A percentile compares a stretch with the other conserved stretches of the same genome.
Evolutionary conservation across 176 grass and related monocot species (phyloP).

Genomic region (Eragrostis curvula): DNA sequence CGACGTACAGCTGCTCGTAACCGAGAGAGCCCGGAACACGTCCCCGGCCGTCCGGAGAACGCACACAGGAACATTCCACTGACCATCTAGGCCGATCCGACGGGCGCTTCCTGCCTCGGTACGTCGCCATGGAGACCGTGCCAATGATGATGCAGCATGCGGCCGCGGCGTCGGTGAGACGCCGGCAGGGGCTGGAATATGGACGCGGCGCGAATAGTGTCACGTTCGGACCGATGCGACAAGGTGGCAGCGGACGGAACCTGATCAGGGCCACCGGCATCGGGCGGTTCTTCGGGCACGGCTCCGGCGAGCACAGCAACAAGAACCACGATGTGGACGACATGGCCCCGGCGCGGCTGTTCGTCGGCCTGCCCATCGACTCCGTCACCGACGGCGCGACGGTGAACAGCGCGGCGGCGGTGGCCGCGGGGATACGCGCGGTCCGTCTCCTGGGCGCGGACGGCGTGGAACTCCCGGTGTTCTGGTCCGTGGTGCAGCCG

Average conservation of each 20-base stretch:
- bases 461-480: constrained; percentile 89
- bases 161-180: constrained; percentile 17
- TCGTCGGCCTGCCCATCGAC: constrained; percentile 81
- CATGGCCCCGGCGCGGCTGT: constrained; percentile 44
- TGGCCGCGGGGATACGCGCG: constrained; percentile 68
- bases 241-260: background rate
- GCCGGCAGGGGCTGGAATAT: background rate
- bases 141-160: background rate
- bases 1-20: background rate
- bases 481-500: constrained; percentile 73
- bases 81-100: no score
- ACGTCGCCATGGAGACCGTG: constrained; percentile 26
- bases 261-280: constrained; percentile 22
- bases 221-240: background rate
- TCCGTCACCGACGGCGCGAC: constrained; percentile 45
- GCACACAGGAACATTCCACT: no score
- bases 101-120: background rate
- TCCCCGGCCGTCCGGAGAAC: no score
- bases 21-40: no score
- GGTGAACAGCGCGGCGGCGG: constrained; percentile 61
- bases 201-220: background rate
- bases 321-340: constrained; percentile 37
- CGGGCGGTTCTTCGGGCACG: constrained; percentile 32
- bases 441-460: constrained; percentile 70
- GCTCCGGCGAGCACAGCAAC: constrained; percentile 32